Evolutionary conservation across 306 rosid genomes (phyloP), one percentile per base, ranked within the genome.

Genomic region (Fragaria ananassa): DNA sequence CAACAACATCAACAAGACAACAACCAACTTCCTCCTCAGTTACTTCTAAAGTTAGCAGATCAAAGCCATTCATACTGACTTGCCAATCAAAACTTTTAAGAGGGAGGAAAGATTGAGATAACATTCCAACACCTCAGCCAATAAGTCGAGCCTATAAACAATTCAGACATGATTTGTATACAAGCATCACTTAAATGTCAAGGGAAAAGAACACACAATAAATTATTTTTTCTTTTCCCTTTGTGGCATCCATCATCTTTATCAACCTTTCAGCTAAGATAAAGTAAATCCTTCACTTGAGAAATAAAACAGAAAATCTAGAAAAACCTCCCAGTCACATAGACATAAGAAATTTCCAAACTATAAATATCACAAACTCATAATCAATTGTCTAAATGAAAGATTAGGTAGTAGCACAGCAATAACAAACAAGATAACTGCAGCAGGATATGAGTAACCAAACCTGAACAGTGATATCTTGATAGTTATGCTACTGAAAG

Each of bases 301-400:
- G 37, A 25, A 58, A 72, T 72, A 72, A 19, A 50, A 58, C 6
- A 41, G 45, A 4, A 12, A 72, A 74, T 29, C 45, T 14, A 49
- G 76, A 51, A 68, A 29, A 39, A 49, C 54, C 46, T 46, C 45
- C 71, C 74, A 47, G 14, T 71, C 81, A 42, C 41, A 63, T 70
- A 68, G 57, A 72, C 25, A 67, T 51, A 61, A 53, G 49, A 31
- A 42, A 34, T 79, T 68, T 77, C 34, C 64, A 72, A 50, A 58
- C 13, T 41, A 83, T 44, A 45, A 50, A 80, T 74, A 83, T 53
- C 84, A 80, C 82, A 76, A 73, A 74, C 63, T 19, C 66, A 68
- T 19, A 45, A 70, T 46, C 29, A 79, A 56, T 46, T 54, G 81
- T 80, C 84, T 72, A 41, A 47, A 83, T 57, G 81, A 72, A 53